Base-by-base conservation (phyloP, 1,139 yeast species). In the Suhomyces coccinellae region DNA sequence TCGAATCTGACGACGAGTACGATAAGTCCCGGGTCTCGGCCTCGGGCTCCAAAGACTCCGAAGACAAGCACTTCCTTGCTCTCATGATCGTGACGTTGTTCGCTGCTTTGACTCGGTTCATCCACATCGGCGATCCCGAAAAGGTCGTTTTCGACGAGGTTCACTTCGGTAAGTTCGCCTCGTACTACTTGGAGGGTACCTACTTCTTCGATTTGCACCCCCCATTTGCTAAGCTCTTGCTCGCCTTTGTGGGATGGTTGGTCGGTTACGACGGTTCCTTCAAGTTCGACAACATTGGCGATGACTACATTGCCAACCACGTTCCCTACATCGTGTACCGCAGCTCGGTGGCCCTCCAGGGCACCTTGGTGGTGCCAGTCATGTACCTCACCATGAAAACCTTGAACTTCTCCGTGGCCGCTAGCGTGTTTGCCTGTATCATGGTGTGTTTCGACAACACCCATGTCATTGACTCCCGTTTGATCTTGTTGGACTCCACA, bases 141-240 rank as follows among this genome's bases (percentile, higher is more conserved):
- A 87, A 87, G 62, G 99, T 95, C 45, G 99, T 95, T 22, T 95
- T 95, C 59, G 99, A 95, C 69, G 99, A 95, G 64, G 99, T 93
- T 28, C 99, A 93, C 66, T 93, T 93, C 61, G 99, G 99, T 36
- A 90, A 90, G 62, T 90, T 91, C 67, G 97, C 97, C 22, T 84
- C 96, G 14, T 89, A 87, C 62, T 88, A 88, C 63, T 67, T 88
- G 50, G 85, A 87, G 62, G 73, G 95, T 48, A 83, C 93, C 0
- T 88, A 87, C 66, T 95, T 89, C 65, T 93, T 95, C 63, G 99
- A 95, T 66, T 80, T 95, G 48, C 99, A 95, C 66, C 99, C 99
- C 33, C 99, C 99, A 15, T 86, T 95, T 67, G 99, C 97, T 41
- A 95, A 95, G 66, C 73, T 95, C 66, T 75, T 91, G 55, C 87